Base-by-base conservation (phyloP, 805 yeast genomes). In the Candida ascalaphidarum region DNA sequence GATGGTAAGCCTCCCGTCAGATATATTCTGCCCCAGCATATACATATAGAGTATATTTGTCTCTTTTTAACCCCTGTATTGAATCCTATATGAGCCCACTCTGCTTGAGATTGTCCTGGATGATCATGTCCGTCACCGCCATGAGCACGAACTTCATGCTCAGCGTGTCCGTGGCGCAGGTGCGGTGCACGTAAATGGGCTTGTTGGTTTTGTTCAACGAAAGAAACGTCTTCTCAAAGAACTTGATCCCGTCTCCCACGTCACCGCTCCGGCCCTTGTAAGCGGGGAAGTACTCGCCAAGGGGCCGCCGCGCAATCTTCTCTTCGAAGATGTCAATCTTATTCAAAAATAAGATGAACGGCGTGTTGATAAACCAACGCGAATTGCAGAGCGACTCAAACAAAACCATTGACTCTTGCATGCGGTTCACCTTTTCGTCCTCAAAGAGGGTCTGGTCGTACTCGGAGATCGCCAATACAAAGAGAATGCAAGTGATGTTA, bases 101-200 rank as follows among this genome's bases (percentile, higher is more conserved):
- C 45, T 70, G 73, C 52, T 77, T 74, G 50, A 89, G 55, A 48
- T 82, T 88, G 44, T 81, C 81, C 48, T 82, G 89, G 17, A 89
- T 72, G 26, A 92, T 73, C 73, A 85, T 68, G 57, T 92, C 97
- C 1, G 96, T 85, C 7, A 86, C 95, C 0, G 97, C 96, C 4
- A 82, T 73, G 32, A 92, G 65, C 11, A 92, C 96, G 46, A 88
- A 89, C 46, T 73, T 71, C 95, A 92, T 92, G 17, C 86, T 73
- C 31, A 73, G 65, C 0, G 94, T 74, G 51, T 92, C 97, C 0
- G 98, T 92, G 1, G 98, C 98, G 58, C 96, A 86, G 1, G 98
- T 92, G 39, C 86, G 63, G 57, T 86, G 96, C 14, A 84, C 81
- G 49, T 92, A 92, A 18, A 92, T 71, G n/a, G 86, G 89, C 37